Conservation (phyloP, 768 basidiomycete genomes). For the Calocybe gangraenosa region DNA sequence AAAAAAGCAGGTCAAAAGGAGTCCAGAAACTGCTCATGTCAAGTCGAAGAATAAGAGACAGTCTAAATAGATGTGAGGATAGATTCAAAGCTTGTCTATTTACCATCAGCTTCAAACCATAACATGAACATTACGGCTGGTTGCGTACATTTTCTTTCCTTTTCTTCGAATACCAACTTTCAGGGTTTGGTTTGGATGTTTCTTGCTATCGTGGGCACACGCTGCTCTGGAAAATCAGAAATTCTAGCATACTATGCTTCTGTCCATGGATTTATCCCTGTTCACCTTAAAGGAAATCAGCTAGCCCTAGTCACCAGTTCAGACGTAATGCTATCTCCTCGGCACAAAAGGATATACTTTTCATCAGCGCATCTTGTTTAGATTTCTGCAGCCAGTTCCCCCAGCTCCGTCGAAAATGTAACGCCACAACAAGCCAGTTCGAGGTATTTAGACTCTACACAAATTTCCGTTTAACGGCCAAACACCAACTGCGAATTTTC, state of each 20-base stretch:
- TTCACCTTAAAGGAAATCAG: constrained; percentile 32
- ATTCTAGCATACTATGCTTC: constrained; percentile 57
- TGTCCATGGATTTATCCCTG: constrained; percentile 51
- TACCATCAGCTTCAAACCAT: no score
- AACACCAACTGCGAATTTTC: no score
- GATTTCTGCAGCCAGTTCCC: neutral
- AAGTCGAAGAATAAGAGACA: no score
- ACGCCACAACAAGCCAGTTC: constrained; percentile 17
- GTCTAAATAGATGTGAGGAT: no score
- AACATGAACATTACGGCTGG: no score
- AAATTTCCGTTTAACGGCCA: constrained; percentile 28
- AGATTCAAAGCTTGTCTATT: no score
- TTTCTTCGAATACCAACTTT: no score
- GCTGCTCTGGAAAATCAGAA: constrained; percentile 55
- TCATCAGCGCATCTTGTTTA: neutral
- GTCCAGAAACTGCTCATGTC: neutral
- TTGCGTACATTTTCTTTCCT: no score
- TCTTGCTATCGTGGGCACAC: constrained; percentile 63
- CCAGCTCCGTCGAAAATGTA: neutral
- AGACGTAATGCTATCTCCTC: neutral
- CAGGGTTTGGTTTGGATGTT: constrained; percentile 62
- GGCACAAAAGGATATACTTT: no score
- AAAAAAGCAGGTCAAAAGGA: constrained; percentile 50
- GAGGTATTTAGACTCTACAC: neutral
- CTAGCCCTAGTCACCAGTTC: neutral